These are phyloP conservation scores for Fusarium bulbicola DNA, from an alignment of 2,329 filamentous ascomycete species.

Conservation along the genomic window DNA sequence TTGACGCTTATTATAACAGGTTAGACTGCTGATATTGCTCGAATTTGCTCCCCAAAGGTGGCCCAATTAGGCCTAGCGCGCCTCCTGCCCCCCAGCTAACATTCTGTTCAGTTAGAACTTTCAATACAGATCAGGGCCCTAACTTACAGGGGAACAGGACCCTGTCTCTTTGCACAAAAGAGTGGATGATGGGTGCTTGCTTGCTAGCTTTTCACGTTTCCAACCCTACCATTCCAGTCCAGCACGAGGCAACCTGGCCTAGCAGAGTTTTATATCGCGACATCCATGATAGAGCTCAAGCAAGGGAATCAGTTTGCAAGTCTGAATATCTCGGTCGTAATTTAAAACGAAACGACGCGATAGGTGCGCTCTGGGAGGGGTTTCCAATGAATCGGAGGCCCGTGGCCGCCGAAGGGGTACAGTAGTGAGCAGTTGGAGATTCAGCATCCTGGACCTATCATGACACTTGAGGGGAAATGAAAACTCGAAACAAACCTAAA, in stretches of 20 bases:
- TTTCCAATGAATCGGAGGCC: not conserved
- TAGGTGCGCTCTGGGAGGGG: constrained; percentile 9
- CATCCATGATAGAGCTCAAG: constrained; percentile 2
- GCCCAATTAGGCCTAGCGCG: no score
- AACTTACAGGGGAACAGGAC: not conserved
- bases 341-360: constrained; percentile 18
- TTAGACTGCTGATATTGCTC: no score
- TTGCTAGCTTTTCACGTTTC: not conserved
- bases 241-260: not conserved
- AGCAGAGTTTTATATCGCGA: constrained; percentile 16
- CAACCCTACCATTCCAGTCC: not conserved
- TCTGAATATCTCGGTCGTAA: constrained; percentile 12
- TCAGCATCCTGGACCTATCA: constrained; percentile 18
- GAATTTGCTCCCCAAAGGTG: no score
- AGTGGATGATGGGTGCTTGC: constrained; percentile 6
- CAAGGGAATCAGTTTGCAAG: not conserved
- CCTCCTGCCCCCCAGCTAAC: no score
- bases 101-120: no score
- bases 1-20: no score
- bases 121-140: no score
- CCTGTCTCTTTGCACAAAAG: not conserved
- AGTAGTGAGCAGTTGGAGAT: not conserved
- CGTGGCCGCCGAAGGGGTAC: not conserved
- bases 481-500: constrained; percentile 19
- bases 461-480: not conserved